These are phyloP conservation scores for Debaryomycetaceae sp. DNA, from an alignment of 1,139 yeast species.

Conservation along the genomic window DNA sequence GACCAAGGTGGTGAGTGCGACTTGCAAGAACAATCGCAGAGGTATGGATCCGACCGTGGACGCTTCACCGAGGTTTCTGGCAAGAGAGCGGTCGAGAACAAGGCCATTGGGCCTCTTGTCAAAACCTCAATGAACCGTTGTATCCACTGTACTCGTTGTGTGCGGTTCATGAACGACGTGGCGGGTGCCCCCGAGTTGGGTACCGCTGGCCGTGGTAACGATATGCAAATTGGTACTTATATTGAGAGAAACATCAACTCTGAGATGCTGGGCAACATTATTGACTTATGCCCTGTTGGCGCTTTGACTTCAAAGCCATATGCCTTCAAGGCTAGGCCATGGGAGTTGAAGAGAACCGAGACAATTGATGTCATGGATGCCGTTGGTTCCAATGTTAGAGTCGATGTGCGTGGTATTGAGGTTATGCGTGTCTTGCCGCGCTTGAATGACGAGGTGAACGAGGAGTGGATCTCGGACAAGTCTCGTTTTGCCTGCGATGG, in stretches of 20 bases:
- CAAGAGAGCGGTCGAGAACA: constrained; percentile 87
- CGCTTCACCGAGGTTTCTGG: constrained; percentile 79
- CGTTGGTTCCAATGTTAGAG: constrained; percentile 76
- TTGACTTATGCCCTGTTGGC: constrained; percentile 90
- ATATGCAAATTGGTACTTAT: constrained; percentile 88
- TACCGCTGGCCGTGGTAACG: constrained; percentile 86
- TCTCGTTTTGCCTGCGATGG: constrained; percentile 86
- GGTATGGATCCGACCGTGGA: constrained; percentile 85
- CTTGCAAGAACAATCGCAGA: constrained; percentile 79
- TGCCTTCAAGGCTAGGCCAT: constrained; percentile 87
- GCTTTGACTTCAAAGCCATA: constrained; percentile 88
- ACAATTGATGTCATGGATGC: constrained; percentile 85
- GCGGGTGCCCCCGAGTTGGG: constrained; percentile 95
- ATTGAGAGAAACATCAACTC: constrained; percentile 81
- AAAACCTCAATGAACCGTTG: constrained; percentile 93
- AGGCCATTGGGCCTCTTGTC: constrained; percentile 84
- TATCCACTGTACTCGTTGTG: constrained; percentile 91
- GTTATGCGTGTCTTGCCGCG: constrained; percentile 88
- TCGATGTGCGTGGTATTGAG: constrained; percentile 83
- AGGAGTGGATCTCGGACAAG: constrained; percentile 91
- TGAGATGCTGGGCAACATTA: constrained; percentile 83
- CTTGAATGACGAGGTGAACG: constrained; percentile 80
- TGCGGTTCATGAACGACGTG: constrained; percentile 83
- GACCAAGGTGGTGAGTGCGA: constrained; percentile 97
- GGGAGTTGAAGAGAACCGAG: constrained; percentile 91